Percentiles rank a stretch among this genome's conserved stretches.
These are phyloP conservation scores for Ophiocordyceps camponoti-saundersi DNA, from an alignment of 2,329 filamentous ascomycete genomes.

Conservation along the genomic window DNA sequence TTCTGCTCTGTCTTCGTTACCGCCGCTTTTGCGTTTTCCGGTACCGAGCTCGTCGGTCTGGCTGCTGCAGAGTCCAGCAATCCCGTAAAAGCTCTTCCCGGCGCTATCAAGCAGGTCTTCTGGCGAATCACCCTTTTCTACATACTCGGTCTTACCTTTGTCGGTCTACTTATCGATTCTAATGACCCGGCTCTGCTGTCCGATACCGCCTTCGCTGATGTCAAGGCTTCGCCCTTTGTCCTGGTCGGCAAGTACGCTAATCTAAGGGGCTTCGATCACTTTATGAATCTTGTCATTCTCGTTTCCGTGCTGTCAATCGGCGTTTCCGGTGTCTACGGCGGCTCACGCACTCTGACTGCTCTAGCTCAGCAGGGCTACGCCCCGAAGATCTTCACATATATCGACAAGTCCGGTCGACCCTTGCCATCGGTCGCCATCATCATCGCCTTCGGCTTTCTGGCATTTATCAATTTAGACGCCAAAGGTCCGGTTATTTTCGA, in stretches of 20 bases:
- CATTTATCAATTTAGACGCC: constrained; percentile 24
- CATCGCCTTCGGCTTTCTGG: constrained; percentile 25
- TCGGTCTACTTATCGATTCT: constrained; percentile 23
- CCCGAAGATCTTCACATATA: constrained; percentile 30
- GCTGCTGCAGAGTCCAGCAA: constrained; percentile 49
- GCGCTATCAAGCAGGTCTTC: constrained; percentile 56
- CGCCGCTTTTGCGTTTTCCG: constrained; percentile 50
- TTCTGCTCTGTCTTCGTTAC: constrained; percentile 51
- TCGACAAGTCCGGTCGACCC: constrained; percentile 32
- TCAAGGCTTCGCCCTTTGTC: constrained; percentile 29
- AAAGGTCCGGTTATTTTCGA: constrained; percentile 34
- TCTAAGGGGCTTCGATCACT: constrained; percentile 24
- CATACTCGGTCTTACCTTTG: constrained; percentile 25
- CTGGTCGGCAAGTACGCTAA: constrained; percentile 27
- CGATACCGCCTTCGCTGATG: constrained; percentile 8
- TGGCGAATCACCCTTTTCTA: constrained; percentile 31
- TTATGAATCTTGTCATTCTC: constrained; percentile 34
- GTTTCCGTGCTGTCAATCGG: constrained; percentile 34
- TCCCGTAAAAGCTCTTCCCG: constrained; percentile 52
- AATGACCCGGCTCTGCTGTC: constrained; percentile 22
- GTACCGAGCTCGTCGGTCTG: constrained; percentile 49
- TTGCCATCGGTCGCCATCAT: constrained; percentile 23
- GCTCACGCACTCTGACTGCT: constrained; percentile 33
- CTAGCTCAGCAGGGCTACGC: constrained; percentile 33
- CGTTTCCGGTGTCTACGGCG: constrained; percentile 33